Percentiles rank a stretch among this genome's conserved stretches.
These are phyloP conservation scores for Candida ponderosae DNA, from an alignment of 805 yeast genomes.

Conservation along the genomic window DNA sequence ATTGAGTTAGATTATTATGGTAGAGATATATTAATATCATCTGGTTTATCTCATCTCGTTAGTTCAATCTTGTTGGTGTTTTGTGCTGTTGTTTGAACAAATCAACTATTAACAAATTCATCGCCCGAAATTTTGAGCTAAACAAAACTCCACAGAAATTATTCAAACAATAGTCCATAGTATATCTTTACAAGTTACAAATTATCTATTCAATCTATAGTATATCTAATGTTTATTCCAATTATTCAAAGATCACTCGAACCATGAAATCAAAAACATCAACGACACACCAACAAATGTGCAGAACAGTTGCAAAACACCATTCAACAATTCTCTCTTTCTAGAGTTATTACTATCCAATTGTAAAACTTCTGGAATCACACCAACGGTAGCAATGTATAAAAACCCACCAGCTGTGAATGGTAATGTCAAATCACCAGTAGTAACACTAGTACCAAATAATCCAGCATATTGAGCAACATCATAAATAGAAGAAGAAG, in stretches of 20 bases:
- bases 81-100: too few relatives aligned
- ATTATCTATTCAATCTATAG: too few relatives aligned
- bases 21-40: too few relatives aligned
- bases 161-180: too few relatives aligned
- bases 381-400: conserved; percentile 66
- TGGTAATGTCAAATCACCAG: conserved; percentile 52
- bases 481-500: not conserved
- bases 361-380: conserved; percentile 65
- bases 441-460: conserved; percentile 42
- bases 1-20: too few relatives aligned
- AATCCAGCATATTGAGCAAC: conserved; percentile 25
- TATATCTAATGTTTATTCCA: too few relatives aligned
- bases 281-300: conserved; percentile 46
- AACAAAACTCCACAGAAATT: too few relatives aligned
- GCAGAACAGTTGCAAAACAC: conserved; percentile 39
- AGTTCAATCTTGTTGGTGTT: too few relatives aligned
- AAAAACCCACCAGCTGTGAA: conserved; percentile 73
- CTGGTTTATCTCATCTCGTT: too few relatives aligned
- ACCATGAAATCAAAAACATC: conserved; percentile 38
- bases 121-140: too few relatives aligned
- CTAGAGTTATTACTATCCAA: conserved; percentile 27
- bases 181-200: too few relatives aligned
- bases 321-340: conserved; percentile 29
- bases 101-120: too few relatives aligned
- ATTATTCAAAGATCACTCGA: conserved; percentile 14